Conservation (phyloP, 768 basidiomycete genomes). For the Lactarius tabidus region DNA sequence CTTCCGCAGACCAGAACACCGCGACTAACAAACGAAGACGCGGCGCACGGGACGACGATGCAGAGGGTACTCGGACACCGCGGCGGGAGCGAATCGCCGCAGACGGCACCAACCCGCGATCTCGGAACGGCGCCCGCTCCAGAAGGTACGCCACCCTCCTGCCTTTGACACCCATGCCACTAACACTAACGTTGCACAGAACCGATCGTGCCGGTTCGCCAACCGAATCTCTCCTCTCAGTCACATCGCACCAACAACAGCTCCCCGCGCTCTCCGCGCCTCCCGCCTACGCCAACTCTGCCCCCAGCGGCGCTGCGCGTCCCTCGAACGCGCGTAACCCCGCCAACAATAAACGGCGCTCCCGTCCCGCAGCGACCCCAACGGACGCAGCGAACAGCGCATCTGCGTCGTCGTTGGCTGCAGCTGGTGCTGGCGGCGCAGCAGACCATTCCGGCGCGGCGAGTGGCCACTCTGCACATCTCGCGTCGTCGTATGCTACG, state of each 20-base stretch:
- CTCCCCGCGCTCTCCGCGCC: constrained; percentile 10
- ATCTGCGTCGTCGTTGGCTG: background rate
- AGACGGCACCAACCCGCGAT: constrained; percentile 36
- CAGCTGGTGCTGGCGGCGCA: constrained; percentile 19
- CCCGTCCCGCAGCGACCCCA: constrained; percentile 22
- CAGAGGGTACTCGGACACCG: constrained; percentile 57
- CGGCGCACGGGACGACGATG: constrained; percentile 56
- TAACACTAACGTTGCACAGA: constrained; percentile 34
- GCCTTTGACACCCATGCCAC: background rate
- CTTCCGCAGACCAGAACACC: constrained; percentile 49
- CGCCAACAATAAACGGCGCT: constrained; percentile 25
- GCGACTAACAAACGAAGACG: constrained; percentile 62
- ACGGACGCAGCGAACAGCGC: constrained; percentile 12
- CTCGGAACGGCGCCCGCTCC: constrained; percentile 50
- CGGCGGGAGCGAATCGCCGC: constrained; percentile 56
- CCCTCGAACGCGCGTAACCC: constrained; percentile 39
- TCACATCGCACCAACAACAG: constrained; percentile 56
- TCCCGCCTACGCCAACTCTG: constrained; percentile 31
- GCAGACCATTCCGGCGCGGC: constrained; percentile 19
- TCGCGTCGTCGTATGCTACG: background rate
- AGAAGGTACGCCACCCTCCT: constrained; percentile 53
- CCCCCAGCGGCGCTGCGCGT: background rate
- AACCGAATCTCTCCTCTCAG: constrained; percentile 67
- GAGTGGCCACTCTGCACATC: constrained; percentile 11
- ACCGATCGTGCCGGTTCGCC: constrained; percentile 65